phyloP scores from a whole-genome alignment of 164 flowering plant genomes.

The Houttuynia cordata region DNA sequence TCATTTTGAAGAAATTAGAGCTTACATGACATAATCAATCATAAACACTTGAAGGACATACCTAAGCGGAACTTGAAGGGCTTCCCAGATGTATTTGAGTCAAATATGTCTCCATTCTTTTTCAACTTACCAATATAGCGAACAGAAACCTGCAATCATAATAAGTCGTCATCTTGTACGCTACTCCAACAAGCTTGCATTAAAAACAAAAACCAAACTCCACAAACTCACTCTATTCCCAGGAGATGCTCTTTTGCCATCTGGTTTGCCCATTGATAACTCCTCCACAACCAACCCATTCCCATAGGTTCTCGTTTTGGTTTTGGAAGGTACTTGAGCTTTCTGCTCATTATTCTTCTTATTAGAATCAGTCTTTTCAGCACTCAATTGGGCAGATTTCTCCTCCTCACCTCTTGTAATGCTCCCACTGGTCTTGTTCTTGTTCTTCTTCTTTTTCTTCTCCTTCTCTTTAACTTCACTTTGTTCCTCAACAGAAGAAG shows the following conservation, averaged over 20 bases:
- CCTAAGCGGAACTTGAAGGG: slow-evolving; percentile 89
- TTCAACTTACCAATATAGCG: slow-evolving; percentile 77
- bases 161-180: background rate
- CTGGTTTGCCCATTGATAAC: slow-evolving; percentile 76
- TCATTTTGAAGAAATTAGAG: background rate
- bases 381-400: background rate
- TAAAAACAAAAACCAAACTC: no score
- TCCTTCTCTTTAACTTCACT: slow-evolving; percentile 43
- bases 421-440: slow-evolving; percentile 21
- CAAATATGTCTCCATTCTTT: slow-evolving; percentile 68
- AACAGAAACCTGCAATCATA: slow-evolving; percentile 44
- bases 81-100: slow-evolving; percentile 54
- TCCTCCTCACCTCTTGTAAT: slow-evolving; percentile 3
- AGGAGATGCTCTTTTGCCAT: slow-evolving; percentile 73
- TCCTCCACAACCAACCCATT: slow-evolving; percentile 90
- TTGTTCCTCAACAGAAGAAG: slow-evolving; percentile 10
- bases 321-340: slow-evolving; percentile 19
- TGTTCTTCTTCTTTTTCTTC: slow-evolving; percentile 57
- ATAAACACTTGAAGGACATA: slow-evolving; percentile 12
- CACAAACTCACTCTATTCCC: slow-evolving; percentile 48
- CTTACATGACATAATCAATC: background rate
- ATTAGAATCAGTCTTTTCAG: slow-evolving; percentile 15
- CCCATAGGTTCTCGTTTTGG: slow-evolving; percentile 44
- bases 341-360: slow-evolving; percentile 20
- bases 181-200: no score